Conservation (phyloP, 164 flowering plant species). For the Brasenia schreberi region DNA sequence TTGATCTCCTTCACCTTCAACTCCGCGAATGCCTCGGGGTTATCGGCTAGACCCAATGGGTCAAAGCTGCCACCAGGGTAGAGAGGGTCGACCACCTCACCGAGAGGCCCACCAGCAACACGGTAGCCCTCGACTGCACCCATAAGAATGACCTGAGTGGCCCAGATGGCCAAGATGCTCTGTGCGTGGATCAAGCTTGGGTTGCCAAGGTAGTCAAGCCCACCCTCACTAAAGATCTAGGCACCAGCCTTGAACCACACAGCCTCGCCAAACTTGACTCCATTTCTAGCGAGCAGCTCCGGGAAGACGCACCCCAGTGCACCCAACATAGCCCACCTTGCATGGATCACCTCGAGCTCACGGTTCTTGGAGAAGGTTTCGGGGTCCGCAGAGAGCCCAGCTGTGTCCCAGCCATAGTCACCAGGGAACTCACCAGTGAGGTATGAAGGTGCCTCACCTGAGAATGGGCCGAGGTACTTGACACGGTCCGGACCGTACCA, state of each 20-base stretch:
- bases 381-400: constrained; percentile 13
- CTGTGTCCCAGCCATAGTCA: constrained; percentile 14
- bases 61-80: constrained; percentile 13
- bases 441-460: constrained; percentile 12
- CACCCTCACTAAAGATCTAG: constrained; percentile 14
- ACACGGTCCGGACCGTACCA: constrained; percentile 13
- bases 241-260: constrained; percentile 15
- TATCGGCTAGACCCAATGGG: constrained; percentile 9
- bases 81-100: constrained; percentile 11
- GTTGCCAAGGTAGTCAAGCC: constrained; percentile 13
- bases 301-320: constrained; percentile 13
- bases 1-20: constrained; percentile 14
- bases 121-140: constrained; percentile 14
- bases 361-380: constrained; percentile 15
- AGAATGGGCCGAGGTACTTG: constrained; percentile 12
- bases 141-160: constrained; percentile 9
- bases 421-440: constrained; percentile 16
- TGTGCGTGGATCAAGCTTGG: constrained; percentile 12
- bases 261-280: constrained; percentile 15
- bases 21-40: constrained; percentile 11
- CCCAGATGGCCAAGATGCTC: constrained; percentile 15
- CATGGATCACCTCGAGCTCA: constrained; percentile 11
- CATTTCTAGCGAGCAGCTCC: constrained; percentile 11
- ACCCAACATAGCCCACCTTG: constrained; percentile 12
- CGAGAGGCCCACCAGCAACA: constrained; percentile 11